Percentiles rank a stretch among this genome's conserved stretches.
Conservation (phyloP, 1,284 basidiomycete species). For the Ganoderma leucocontextum region DNA sequence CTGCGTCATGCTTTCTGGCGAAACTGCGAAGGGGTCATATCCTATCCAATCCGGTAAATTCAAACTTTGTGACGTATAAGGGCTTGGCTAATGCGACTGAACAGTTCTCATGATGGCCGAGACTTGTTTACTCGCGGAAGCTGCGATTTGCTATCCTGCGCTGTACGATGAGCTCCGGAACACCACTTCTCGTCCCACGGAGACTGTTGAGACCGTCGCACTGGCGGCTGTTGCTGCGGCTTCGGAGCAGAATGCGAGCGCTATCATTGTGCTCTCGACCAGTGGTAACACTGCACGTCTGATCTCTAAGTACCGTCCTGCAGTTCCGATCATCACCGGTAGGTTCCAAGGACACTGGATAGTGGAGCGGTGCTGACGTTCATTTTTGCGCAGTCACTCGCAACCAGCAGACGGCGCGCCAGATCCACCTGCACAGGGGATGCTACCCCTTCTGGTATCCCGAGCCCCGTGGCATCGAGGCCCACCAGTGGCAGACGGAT, state of each 20-base stretch:
- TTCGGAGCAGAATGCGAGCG: conserved; percentile 92
- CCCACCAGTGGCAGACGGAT: conserved; percentile 97
- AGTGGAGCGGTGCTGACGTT: conserved; percentile 15
- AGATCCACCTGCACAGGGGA: conserved; percentile 96
- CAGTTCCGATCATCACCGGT: conserved; percentile 93
- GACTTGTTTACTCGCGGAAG: conserved; percentile 94
- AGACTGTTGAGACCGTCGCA: conserved; percentile 93
- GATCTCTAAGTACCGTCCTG: conserved; percentile 96
- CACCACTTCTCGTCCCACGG: conserved; percentile 85
- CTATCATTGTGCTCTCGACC: conserved; percentile 96
- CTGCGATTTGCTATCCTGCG: conserved; percentile 92
- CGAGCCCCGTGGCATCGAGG: conserved; percentile 88
- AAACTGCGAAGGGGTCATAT: conserved; percentile 96
- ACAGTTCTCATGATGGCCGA: conserved; percentile 98
- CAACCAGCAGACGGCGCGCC: conserved; percentile 94
- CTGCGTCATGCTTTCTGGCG: conserved; percentile 98
- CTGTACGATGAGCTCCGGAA: conserved; percentile 89
- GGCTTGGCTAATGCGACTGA: conserved; percentile 26
- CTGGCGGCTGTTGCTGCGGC: conserved; percentile 94
- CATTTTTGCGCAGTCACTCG: conserved; percentile 78
- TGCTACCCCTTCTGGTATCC: conserved; percentile 98
- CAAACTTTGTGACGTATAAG: not conserved
- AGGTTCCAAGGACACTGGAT: conserved; percentile 6
- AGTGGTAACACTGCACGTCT: conserved; percentile 97
- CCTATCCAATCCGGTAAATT: conserved; percentile 88